These are phyloP conservation scores for Phyllosticta paracitricarpa DNA, from an alignment of 2,329 filamentous ascomycete species.

Conservation along the genomic window DNA sequence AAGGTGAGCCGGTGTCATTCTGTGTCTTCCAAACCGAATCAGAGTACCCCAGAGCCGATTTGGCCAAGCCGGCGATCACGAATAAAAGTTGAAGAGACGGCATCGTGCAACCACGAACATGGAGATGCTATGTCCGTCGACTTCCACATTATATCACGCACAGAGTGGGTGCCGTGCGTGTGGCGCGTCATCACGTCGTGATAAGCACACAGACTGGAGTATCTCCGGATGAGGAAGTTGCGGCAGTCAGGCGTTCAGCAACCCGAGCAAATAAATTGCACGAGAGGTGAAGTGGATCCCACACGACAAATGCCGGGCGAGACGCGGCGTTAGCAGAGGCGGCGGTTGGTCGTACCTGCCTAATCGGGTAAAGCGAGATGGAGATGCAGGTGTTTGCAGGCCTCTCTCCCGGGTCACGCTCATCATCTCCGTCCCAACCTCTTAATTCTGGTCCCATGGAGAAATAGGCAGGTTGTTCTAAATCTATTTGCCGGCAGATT, in stretches of 20 bases:
- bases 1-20: constrained; percentile 7
- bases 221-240: not conserved
- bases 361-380: not conserved
- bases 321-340: not conserved
- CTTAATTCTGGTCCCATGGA: not conserved
- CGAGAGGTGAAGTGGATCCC: not conserved
- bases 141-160: not conserved
- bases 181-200: not conserved
- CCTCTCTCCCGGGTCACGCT: not conserved
- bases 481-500: not conserved
- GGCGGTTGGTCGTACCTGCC: not conserved
- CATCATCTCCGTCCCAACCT: not conserved
- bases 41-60: not conserved
- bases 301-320: not conserved
- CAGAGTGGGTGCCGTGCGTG: not conserved
- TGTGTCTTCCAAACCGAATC: not conserved
- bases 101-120: not conserved
- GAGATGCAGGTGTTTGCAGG: not conserved
- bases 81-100: not conserved
- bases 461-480: not conserved
- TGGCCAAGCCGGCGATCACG: not conserved
- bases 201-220: not conserved
- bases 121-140: not conserved
- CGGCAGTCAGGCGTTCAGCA: not conserved
- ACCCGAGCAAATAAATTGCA: not conserved